Evolutionary conservation across 2,329 filamentous ascomycete species (phyloP).

Genomic region (Aspergillus proliferans): DNA sequence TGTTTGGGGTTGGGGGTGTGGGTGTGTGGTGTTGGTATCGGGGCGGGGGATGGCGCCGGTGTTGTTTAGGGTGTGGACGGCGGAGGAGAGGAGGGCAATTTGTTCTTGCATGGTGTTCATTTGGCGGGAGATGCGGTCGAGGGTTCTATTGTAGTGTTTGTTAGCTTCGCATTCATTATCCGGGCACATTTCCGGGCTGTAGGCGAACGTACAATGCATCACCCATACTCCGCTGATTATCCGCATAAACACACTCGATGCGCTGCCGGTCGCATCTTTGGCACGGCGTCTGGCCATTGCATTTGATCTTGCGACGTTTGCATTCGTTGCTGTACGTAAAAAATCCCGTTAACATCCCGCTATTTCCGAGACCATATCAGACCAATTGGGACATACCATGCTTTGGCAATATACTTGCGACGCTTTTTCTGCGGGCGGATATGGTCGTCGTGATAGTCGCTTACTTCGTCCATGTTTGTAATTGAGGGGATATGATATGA

Average conservation of each 20-base stretch:
- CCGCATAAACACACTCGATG: slow-evolving; percentile 35
- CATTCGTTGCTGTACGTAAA: slow-evolving; percentile 49
- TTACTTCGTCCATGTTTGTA: not conserved
- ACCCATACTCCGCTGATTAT: slow-evolving; percentile 37
- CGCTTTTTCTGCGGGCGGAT: slow-evolving; percentile 50
- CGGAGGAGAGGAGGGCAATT: slow-evolving; percentile 66
- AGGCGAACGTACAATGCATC: slow-evolving; percentile 2
- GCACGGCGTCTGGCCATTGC: slow-evolving; percentile 57
- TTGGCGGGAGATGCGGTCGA: slow-evolving; percentile 23
- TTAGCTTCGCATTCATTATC: not conserved
- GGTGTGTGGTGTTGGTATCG: not conserved
- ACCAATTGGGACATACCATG: slow-evolving; percentile 44
- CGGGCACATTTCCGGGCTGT: not conserved
- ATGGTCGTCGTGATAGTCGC: not conserved
- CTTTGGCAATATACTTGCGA: slow-evolving; percentile 59
- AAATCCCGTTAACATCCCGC: not conserved
- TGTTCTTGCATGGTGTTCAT: slow-evolving; percentile 52
- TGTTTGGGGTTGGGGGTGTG: slow-evolving; percentile 1
- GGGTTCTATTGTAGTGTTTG: slow-evolving; percentile 8
- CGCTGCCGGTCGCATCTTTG: slow-evolving; percentile 49
- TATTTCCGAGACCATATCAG: too few species aligned
- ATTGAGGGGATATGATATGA: too few species aligned
- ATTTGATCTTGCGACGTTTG: slow-evolving; percentile 61
- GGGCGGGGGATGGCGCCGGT: slow-evolving; percentile 3
- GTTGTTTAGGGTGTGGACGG: slow-evolving; percentile 59